phyloP scores from a whole-genome alignment of 2,329 filamentous ascomycete species.

The Calonectria pteridis region DNA sequence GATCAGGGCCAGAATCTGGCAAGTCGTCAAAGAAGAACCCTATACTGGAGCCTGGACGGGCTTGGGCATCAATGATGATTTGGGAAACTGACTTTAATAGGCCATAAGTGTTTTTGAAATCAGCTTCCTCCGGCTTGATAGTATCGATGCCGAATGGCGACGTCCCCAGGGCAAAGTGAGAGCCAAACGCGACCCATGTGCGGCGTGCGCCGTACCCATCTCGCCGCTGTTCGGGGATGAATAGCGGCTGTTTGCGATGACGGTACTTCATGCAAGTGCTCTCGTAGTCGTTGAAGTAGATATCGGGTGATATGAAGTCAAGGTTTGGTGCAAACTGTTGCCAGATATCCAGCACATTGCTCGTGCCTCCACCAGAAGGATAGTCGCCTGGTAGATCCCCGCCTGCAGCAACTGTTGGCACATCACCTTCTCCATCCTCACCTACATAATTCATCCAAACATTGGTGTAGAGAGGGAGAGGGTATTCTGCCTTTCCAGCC shows the following conservation, averaged over 20 bases:
- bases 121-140: neutral
- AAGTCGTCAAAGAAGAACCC: conserved; percentile 1
- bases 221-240: conserved; percentile 62
- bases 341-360: conserved; percentile 50
- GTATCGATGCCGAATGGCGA: conserved; percentile 33
- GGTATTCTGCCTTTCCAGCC: conserved; percentile 40
- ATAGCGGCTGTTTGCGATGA: conserved; percentile 55
- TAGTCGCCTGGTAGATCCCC: conserved; percentile 44
- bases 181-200: conserved; percentile 49
- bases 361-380: conserved; percentile 43
- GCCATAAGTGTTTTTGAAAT: neutral
- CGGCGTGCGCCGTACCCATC: conserved; percentile 56
- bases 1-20: neutral
- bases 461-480: conserved; percentile 44
- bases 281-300: conserved; percentile 41
- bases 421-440: conserved; percentile 31
- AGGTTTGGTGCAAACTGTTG: conserved; percentile 51
- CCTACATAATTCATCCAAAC: conserved; percentile 45
- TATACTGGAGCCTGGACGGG: neutral
- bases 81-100: neutral
- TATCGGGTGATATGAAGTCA: conserved; percentile 57
- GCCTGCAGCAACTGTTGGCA: conserved; percentile 42
- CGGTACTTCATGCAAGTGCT: conserved; percentile 54
- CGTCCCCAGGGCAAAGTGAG: conserved; percentile 16
- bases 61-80: neutral